A percentile compares a stretch with the other conserved stretches of the same genome.
phyloP scores from a whole-genome alignment of 1,284 basidiomycete species.

The Melanopsichium pennsylvanicum region DNA sequence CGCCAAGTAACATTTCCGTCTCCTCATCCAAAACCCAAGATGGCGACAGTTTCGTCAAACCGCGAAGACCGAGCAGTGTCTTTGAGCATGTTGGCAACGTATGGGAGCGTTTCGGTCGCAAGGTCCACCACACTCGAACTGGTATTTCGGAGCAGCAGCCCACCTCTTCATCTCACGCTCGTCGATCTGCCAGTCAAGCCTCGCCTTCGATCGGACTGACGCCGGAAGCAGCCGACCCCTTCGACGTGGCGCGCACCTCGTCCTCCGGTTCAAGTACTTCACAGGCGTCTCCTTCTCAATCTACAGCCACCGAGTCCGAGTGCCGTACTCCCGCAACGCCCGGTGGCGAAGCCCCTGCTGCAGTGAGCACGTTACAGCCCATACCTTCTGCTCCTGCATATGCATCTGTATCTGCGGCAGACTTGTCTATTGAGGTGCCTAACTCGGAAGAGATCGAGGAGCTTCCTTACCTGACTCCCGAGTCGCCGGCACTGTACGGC shows the following conservation, averaged over 20 bases:
- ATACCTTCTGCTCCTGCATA: constrained; percentile 30
- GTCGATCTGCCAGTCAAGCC: constrained; percentile 22
- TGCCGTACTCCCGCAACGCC: constrained; percentile 29
- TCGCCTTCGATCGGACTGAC: constrained; percentile 24
- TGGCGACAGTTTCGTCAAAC: constrained; percentile 8
- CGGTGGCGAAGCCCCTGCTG: constrained; percentile 12
- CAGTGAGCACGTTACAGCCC: constrained; percentile 20
- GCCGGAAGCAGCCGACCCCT: constrained; percentile 11
- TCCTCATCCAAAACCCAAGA: constrained; percentile 15
- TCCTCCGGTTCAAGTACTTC: constrained; percentile 23
- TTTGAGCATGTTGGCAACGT: constrained; percentile 58
- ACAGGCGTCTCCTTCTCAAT: constrained; percentile 27
- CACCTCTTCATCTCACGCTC: constrained; percentile 17
- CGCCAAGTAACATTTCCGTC: constrained; percentile 24
- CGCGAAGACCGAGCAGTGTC: constrained; percentile 53
- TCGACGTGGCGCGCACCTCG: constrained; percentile 15
- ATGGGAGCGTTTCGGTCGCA: constrained; percentile 53
- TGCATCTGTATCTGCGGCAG: not conserved
- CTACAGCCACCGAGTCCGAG: constrained; percentile 32
- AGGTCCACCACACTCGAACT: constrained; percentile 41
- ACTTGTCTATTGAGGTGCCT: not conserved
- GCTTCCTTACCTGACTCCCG: constrained; percentile 35
- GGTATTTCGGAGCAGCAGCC: constrained; percentile 28
- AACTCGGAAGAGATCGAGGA: constrained; percentile 33
- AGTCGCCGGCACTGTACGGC: constrained; percentile 1